These are phyloP conservation scores for Plasmodium adleri DNA, from an alignment of 169 alveolate species.

Conservation along the genomic window DNA sequence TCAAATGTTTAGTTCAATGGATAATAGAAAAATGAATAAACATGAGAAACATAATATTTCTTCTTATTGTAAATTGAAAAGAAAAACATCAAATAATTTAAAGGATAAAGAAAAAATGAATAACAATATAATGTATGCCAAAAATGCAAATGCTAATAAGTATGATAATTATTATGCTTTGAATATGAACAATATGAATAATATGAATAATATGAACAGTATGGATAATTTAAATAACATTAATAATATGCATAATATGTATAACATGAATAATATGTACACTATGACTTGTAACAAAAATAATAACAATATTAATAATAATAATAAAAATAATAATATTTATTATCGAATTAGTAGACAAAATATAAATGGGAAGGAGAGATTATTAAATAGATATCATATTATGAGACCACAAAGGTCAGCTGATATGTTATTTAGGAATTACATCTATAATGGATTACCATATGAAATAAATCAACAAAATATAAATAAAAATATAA, in stretches of 20 bases:
- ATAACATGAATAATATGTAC: neutral
- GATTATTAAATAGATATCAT: neutral
- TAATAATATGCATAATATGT: neutral
- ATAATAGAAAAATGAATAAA: slow-evolving; percentile 1
- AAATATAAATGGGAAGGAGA: neutral
- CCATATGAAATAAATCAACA: neutral
- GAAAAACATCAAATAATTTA: neutral
- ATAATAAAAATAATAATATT: neutral
- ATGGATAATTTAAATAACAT: neutral
- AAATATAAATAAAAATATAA: slow-evolving; percentile 14
- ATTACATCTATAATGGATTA: slow-evolving; percentile 3
- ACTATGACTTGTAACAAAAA: no score
- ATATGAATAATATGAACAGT: neutral
- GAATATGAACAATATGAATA: slow-evolving; percentile 15
- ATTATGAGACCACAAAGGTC: neutral
- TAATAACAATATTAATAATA: neutral
- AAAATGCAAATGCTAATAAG: neutral
- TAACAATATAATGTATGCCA: slow-evolving; percentile 22
- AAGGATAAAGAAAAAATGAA: slow-evolving; percentile 4
- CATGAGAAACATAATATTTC: slow-evolving; percentile 7
- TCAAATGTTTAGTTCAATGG: neutral
- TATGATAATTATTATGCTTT: neutral
- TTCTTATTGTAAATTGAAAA: neutral
- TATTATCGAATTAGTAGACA: neutral
- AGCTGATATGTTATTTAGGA: neutral